Base-by-base conservation (phyloP, 148 eudicot genomes). In the Cornus suecica region DNA sequence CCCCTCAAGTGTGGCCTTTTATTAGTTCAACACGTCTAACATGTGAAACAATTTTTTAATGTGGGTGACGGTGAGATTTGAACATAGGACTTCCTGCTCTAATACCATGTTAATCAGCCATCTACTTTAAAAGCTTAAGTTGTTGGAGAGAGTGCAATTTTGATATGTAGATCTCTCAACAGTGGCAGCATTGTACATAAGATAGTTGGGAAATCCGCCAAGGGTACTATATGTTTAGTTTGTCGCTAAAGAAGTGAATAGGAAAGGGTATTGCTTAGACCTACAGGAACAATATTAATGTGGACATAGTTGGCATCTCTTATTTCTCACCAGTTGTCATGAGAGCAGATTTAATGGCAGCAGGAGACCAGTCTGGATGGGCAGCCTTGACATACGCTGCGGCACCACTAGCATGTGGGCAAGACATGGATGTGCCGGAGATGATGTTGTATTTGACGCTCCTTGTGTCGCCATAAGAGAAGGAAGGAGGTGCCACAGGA, bases 371-470 rank as follows among this genome's bases (percentile, higher is more conserved):
- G 41, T 65, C 15, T 10, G 76, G 76, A 28, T 74, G 69, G 69
- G 37, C 61, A 27, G 77, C 77, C 52, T 74, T 74, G 41, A 74
- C 26, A 24, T 64, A 45, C 56, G 77, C 69, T 9, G 77, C 69
- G 11, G 77, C 77, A 45, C 77, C 69, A 20, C 66, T 60, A 9
- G 42, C 69, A 16, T 74, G 69, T 0, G 77, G 77, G 77, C 77
- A 74, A 2, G 77, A 74, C 77, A 74, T 74, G 69, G 77, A 74
- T 0, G 77, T 74, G 61, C 77, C 77, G 5, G 77, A 74, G 18
- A 74, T 74, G 42, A 74, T 45, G 69, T 74, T 69, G 72, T 42
- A 69, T 24, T 42, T 42, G 29, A 69, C 30, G 15, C 72, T 69
- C 10, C 72, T 24, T 0, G 20, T 41, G 58, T 69, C 72, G 0